Percentiles rank a stretch among this genome's conserved stretches.
phyloP scores from a whole-genome alignment of 2,329 filamentous ascomycete species.

The Colletotrichum cuscutae region DNA sequence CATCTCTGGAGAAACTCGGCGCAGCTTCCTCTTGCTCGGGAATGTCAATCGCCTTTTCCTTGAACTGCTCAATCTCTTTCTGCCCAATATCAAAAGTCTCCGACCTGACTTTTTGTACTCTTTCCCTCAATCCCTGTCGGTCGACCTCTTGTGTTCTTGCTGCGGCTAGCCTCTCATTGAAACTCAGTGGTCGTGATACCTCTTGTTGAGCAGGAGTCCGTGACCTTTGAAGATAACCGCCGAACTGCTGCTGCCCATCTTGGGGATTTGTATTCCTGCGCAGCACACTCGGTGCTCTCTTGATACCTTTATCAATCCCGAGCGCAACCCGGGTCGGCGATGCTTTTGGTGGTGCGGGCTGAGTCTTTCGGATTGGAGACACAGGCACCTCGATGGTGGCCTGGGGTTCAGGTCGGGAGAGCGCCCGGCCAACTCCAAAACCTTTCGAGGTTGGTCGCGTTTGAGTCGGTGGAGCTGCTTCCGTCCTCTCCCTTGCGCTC shows the following conservation, averaged over 20 bases:
- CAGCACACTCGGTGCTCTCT: constrained; percentile 68
- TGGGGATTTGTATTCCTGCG: constrained; percentile 46
- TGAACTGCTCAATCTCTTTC: constrained; percentile 69
- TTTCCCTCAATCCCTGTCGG: constrained; percentile 60
- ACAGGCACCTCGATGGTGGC: constrained; percentile 76
- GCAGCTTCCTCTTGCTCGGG: constrained; percentile 56
- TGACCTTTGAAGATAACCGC: constrained; percentile 57
- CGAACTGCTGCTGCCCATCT: constrained; percentile 41
- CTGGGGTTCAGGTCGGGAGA: constrained; percentile 38
- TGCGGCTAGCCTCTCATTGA: constrained; percentile 87
- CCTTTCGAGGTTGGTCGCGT: constrained; percentile 38
- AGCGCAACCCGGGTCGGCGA: constrained; percentile 85
- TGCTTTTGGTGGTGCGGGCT: constrained; percentile 63
- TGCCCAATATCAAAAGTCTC: constrained; percentile 67
- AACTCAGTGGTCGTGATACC: constrained; percentile 63
- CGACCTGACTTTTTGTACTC: constrained; percentile 63
- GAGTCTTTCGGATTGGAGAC: constrained; percentile 73
- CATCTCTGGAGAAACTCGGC: constrained; percentile 70
- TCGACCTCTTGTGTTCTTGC: constrained; percentile 67
- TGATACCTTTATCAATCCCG: constrained; percentile 90
- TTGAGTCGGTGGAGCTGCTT: constrained; percentile 37
- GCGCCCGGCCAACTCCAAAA: constrained; percentile 40
- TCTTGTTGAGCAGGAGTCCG: constrained; percentile 48
- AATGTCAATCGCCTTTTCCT: constrained; percentile 65
- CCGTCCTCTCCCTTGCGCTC: constrained; percentile 62